These are phyloP conservation scores for Leccinum incarnatum DNA, from an alignment of 768 basidiomycete genomes.

Conservation along the genomic window DNA sequence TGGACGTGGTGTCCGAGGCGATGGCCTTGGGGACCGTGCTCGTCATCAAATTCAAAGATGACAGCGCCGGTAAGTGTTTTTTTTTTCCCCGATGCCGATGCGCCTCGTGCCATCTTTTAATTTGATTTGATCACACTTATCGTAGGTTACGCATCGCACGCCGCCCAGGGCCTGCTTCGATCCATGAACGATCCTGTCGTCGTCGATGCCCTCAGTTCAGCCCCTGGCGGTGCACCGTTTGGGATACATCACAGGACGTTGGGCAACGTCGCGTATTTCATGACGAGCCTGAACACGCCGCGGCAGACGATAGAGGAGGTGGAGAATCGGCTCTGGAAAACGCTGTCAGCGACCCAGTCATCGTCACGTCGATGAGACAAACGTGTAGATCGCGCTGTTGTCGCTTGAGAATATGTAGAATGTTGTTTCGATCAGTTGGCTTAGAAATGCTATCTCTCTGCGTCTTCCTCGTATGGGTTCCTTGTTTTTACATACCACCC, in stretches of 20 bases:
- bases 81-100: conserved; percentile 23
- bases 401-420: too few species aligned
- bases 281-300: conserved; percentile 80
- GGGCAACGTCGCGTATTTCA: conserved; percentile 91
- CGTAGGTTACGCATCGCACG: conserved; percentile 56
- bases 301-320: conserved; percentile 51
- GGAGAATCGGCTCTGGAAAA: conserved; percentile 59
- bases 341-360: conserved; percentile 14
- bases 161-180: conserved; percentile 60
- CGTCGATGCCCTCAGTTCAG: conserved; percentile 32
- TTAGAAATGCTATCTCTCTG: too few species aligned
- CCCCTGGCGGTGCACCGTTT: conserved; percentile 56
- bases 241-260: conserved; percentile 84
- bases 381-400: too few species aligned
- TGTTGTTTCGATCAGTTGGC: too few species aligned
- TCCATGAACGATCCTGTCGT: conserved; percentile 41
- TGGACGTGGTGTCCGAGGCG: conserved; percentile 57
- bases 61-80: conserved; percentile 46
- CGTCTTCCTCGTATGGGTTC: too few species aligned
- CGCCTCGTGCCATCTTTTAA: not conserved
- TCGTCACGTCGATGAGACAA: too few species aligned
- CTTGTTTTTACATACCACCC: too few species aligned
- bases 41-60: conserved; percentile 67
- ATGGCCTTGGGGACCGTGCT: conserved; percentile 91
- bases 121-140: not conserved